Base-by-base conservation (phyloP, 1,284 basidiomycete genomes). In the Coniophora puteana region DNA sequence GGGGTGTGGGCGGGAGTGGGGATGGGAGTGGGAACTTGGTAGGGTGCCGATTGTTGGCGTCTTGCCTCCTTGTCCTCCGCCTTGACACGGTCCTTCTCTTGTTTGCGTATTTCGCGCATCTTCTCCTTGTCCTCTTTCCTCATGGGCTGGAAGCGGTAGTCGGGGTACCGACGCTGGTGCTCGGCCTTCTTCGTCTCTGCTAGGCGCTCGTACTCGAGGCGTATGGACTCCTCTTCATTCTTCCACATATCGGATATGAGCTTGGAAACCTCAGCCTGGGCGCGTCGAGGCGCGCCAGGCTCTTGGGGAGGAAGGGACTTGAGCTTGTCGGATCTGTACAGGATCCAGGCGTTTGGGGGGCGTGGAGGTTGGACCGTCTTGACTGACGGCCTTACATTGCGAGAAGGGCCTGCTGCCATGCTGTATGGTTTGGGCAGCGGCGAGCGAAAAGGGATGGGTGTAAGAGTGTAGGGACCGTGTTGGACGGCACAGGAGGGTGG, bases 281-380 rank as follows among this genome's bases (percentile, higher is more conserved):
- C 72, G n/a, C 71, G 59, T 31, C 75, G 63, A 11, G 61, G 59
- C 41, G 62, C 53, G 18, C 63, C 64, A n/a, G 65, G 63, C 25
- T 47, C 46, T 13, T 48, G 46, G 24, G 55, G 55, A 21, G 66
- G 64, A 4, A 72, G 51, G 25, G 72, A 53, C 21, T 66, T 61
- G 41, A 80, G 70, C 55, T 76, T 81, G 50, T 82, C 76, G 3
- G 83, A 82, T 30, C 92, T 80, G 59, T 91, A 96, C n/a, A 95
- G 54, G 47, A 96, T 94, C 89, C 90, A 95, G 0, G 92, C 83
- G 59, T 95, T 95, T 13, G 83, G 81, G 3, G 93, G 93, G 0
- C 91, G 76, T 1, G 83, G 83, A 1, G 77, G 72, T 45, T 76
- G 60, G 13, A 42, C 43, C 21, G 45, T 51, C 32, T 43, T 46